Percentiles rank a stretch among this genome's conserved stretches.
Evolutionary conservation across 2,329 filamentous ascomycete genomes (phyloP).

Genomic region (Aspergillus sp.): DNA sequence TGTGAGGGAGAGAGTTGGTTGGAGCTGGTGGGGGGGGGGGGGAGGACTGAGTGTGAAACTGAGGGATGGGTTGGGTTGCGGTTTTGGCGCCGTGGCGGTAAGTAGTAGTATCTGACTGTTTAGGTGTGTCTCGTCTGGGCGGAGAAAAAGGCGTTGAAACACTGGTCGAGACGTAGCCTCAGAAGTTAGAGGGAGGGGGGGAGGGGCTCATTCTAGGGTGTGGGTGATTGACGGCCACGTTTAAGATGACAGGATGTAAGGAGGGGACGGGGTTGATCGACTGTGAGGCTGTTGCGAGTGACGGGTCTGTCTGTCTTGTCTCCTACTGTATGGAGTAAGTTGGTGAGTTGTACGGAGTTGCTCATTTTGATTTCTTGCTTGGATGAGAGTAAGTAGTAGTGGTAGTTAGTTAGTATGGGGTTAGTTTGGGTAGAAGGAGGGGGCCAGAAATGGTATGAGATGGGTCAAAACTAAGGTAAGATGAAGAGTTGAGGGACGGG

Average conservation of each 20-base stretch:
- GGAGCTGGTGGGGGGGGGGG: neutral
- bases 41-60: neutral
- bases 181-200: neutral
- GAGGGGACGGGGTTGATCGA: slow-evolving; percentile 3
- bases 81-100: slow-evolving; percentile 16
- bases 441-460: neutral
- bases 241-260: slow-evolving; percentile 9
- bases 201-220: neutral
- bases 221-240: neutral
- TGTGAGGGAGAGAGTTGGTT: neutral
- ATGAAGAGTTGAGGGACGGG: neutral
- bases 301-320: neutral
- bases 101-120: too few relatives aligned
- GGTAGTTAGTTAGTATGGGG: neutral
- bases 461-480: neutral
- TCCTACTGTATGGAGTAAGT: neutral
- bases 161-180: slow-evolving; percentile 22
- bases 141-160: slow-evolving; percentile 22
- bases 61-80: slow-evolving; percentile 4
- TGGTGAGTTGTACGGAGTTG: neutral
- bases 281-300: neutral
- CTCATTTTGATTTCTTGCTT: neutral
- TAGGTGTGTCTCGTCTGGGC: neutral
- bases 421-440: neutral
- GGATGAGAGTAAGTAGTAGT: neutral